Base-by-base conservation (phyloP, 2,329 filamentous ascomycete genomes). In the Nakataea oryzae region DNA sequence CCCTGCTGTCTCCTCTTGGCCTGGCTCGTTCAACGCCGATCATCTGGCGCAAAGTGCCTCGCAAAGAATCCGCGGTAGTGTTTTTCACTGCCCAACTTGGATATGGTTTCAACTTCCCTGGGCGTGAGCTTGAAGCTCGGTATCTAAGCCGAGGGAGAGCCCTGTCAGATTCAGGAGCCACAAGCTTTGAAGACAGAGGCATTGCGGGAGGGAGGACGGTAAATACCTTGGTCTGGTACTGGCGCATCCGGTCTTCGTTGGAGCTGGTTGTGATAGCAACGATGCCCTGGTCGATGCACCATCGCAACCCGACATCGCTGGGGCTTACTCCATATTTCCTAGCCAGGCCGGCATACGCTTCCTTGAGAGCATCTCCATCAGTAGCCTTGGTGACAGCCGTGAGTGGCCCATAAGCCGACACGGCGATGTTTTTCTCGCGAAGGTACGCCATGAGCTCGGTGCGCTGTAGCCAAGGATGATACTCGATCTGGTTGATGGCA, bases 401-500 rank as follows among this genome's bases (percentile, higher is more conserved):
- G 62, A 90, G 76, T 1, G 85, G 82, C 0, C 70, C 78, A 71
- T 86, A 88, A 11, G 81, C 80, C 7, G 79, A 74, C 3, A 81
- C 71, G 4, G 82, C 80, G 65, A 90, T 88, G 62, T 76, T 73
- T 68, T 87, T 75, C 68, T 80, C 72, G 67, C 78, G 78, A 71
- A 81, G 81, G 73, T 82, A 89, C 21, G 76, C 73, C 34, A 89
- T 62, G 14, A 89, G 76, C 63, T 79, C 76, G 7, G 78, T 78
- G 70, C 88, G 87, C 73, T 89, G 87, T 60, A 89, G 78, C 71
- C 91, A 90, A 0, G 90, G 89, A 74, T 95, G 88, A 69, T 84
- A 86, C 76, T 93, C 90, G 70, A 93, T 89, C 79, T 95, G 90
- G 76, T 93, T 93, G 65, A 89, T 82, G 8, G 83, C 86, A 0